These are phyloP conservation scores for Monilinia aucupariae DNA, from an alignment of 2,329 filamentous ascomycete genomes.

Conservation along the genomic window DNA sequence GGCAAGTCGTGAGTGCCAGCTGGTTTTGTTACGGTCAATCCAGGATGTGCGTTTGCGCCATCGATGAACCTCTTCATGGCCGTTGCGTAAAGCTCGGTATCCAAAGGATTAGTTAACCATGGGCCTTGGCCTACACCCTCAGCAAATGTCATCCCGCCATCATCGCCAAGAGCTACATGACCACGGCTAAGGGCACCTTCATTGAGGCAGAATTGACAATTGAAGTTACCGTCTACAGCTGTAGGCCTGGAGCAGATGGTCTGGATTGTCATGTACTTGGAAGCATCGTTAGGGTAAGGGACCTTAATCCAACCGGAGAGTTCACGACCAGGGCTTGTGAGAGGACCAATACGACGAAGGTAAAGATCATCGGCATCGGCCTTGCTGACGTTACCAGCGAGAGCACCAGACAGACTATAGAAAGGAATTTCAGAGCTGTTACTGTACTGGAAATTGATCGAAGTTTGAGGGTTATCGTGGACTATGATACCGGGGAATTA, in stretches of 20 bases:
- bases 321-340: neutral
- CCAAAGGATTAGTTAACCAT: constrained; percentile 4
- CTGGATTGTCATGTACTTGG: neutral
- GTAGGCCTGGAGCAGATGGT: constrained; percentile 6
- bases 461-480: neutral
- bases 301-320: constrained; percentile 4
- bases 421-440: neutral
- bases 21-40: neutral
- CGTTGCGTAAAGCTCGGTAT: neutral
- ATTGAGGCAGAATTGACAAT: neutral
- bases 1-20: constrained; percentile 1
- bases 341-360: neutral
- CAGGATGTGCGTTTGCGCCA: neutral
- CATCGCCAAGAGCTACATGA: neutral
- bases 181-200: constrained; percentile 9
- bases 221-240: neutral
- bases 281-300: neutral
- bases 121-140: constrained; percentile 3
- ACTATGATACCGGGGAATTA: neutral
- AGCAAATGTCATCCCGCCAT: neutral
- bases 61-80: constrained; percentile 2
- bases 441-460: neutral
- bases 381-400: constrained; percentile 1
- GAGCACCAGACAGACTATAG: neutral
- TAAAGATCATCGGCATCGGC: neutral